These are phyloP conservation scores for Bonia amplexicaulis DNA, from an alignment of 176 grass and related monocot species.

Conservation along the genomic window DNA sequence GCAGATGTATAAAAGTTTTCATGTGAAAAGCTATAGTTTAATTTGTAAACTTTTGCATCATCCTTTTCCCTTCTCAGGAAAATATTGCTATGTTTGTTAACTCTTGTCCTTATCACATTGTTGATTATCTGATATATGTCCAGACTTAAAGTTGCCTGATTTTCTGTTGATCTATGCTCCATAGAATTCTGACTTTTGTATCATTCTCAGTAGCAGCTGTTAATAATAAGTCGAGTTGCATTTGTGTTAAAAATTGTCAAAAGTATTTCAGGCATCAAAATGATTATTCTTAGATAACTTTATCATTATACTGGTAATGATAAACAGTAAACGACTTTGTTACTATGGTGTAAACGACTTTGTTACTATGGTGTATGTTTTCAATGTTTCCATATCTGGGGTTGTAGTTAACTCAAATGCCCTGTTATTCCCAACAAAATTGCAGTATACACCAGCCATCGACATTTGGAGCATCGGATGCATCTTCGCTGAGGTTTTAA, in stretches of 20 bases:
- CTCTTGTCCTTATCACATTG: neutral
- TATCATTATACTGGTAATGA: neutral
- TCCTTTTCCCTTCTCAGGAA: neutral
- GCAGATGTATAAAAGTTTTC: neutral
- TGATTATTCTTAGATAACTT: neutral
- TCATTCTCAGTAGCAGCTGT: neutral
- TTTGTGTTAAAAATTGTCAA: neutral
- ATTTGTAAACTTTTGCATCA: neutral
- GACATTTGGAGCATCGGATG: slow-evolving; percentile 99
- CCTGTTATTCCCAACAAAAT: slow-evolving; percentile 38
- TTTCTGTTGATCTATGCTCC: neutral
- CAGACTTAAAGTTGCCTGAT: neutral
- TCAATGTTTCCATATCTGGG: neutral
- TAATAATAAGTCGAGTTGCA: neutral
- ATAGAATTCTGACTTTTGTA: neutral
- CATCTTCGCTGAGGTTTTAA: slow-evolving; percentile 96
- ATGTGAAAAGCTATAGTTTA: neutral
- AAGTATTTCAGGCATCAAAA: neutral
- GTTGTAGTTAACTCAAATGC: neutral
- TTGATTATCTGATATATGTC: neutral
- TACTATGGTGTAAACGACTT: neutral
- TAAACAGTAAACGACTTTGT: neutral
- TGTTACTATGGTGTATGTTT: neutral
- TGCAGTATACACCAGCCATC: slow-evolving; percentile 98
- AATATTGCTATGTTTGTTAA: neutral